Evolutionary conservation across 1,284 basidiomycete species (phyloP), one percentile per base, ranked within the genome.

Genomic region (Trichosporon ovoides): DNA sequence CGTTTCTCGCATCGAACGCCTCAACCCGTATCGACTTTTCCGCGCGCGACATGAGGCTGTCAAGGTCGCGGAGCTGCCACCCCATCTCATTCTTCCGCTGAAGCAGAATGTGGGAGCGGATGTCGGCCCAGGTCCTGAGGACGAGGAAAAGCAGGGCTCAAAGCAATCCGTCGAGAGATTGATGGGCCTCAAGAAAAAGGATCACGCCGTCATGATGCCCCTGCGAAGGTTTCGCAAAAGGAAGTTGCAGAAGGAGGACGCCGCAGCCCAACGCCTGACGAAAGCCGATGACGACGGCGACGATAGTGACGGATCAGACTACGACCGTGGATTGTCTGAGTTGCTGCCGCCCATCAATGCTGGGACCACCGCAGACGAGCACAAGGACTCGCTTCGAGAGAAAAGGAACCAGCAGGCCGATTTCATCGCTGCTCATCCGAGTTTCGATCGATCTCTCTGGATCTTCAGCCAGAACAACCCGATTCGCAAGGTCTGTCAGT

Each of bases 371-470:
- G 65, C 57, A 5, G 72, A 75, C 55, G 75, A 73, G 56, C 69
- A 72, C 53, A 59, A 68, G 65, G 87, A 92, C 64, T 82, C 81
- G 11, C 62, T 83, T 38, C 83, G 86, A 57, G 89, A 96, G 73
- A 83, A 84, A 9, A 82, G 86, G n/a, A 89, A 89, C 13, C 84
- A 85, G 69, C 88, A 88, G 69, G 87, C 89, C 0, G 88, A 91
- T 64, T 91, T 96, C 72, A 96, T 98, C 65, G 84, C 84, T 2
- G 83, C 87, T 48, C 88, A 98, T 77, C 92, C 95, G 0, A 85
- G 87, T 0, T 98, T 89, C 69, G 95, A 98, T 77, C 88, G 87
- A 68, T 85, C 89, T 0, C 87, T 97, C 66, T 97, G 91, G 87
- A 65, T 96, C 10, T 88, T 98, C 72, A 85, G 87, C 3, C 92